Evolutionary conservation across 2,329 filamentous ascomycete species (phyloP).

Genomic region (Trichoderma atroviride): DNA sequence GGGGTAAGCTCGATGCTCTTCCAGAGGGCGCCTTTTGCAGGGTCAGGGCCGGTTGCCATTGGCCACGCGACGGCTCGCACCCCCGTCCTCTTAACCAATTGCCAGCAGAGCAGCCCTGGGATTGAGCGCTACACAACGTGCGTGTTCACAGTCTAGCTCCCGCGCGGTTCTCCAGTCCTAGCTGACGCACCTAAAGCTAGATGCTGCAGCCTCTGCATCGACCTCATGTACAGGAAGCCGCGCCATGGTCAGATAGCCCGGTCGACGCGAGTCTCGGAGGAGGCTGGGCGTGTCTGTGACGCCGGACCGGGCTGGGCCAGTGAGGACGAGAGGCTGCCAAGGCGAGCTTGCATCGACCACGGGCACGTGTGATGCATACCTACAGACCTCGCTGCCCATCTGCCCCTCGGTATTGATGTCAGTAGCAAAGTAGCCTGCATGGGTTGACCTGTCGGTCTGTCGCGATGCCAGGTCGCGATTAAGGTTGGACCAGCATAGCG

Average conservation of each 20-base stretch:
- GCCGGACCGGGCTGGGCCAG: not conserved
- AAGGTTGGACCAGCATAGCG: conserved; percentile 18
- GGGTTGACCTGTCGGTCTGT: not conserved
- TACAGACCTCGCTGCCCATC: too few relatives aligned
- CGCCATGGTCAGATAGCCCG: conserved; percentile 2
- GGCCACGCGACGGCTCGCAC: conserved; percentile 12
- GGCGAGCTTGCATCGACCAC: not conserved
- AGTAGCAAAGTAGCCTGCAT: not conserved
- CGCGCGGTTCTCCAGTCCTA: conserved; percentile 24
- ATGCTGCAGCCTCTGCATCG: conserved; percentile 13
- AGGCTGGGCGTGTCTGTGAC: not conserved
- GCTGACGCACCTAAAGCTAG: conserved; percentile 16
- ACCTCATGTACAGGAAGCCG: not conserved
- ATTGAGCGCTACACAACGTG: conserved; percentile 12
- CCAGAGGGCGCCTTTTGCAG: conserved; percentile 9
- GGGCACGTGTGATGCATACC: not conserved
- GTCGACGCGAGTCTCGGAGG: not conserved
- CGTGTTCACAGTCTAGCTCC: conserved; percentile 20
- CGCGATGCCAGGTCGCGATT: not conserved
- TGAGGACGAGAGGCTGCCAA: not conserved
- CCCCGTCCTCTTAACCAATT: conserved; percentile 12
- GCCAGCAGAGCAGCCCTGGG: conserved; percentile 7
- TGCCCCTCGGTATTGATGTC: not conserved
- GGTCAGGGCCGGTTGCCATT: conserved; percentile 14
- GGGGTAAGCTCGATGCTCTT: conserved; percentile 6